Percentiles rank a stretch among this genome's conserved stretches.
Evolutionary conservation across 345 rosid genomes (phyloP).

Genomic region (Brassica nigra): DNA sequence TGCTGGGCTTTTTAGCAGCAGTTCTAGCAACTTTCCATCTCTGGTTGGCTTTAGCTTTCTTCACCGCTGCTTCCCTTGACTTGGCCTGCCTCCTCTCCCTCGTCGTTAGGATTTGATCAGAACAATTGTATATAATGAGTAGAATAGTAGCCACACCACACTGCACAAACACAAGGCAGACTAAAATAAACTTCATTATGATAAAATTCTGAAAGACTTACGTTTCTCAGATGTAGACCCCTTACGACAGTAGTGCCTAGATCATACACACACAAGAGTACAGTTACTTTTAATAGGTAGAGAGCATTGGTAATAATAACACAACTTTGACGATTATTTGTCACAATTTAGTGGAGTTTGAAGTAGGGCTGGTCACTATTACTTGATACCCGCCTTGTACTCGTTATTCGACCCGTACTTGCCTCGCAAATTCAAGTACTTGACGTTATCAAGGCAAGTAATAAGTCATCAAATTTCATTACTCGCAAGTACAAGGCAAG

Average conservation of each 20-base stretch:
- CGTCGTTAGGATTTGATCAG: conserved; percentile 76
- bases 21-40: conserved; percentile 78
- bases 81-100: conserved; percentile 78
- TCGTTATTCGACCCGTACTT: no score
- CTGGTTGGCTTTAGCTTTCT: conserved; percentile 72
- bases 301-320: background rate
- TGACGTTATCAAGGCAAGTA: no score
- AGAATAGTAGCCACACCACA: conserved; percentile 67
- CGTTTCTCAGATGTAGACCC: conserved; percentile 81
- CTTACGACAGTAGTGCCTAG: conserved; percentile 78
- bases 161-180: conserved; percentile 47
- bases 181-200: background rate
- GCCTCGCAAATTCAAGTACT: no score
- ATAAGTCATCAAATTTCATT: no score
- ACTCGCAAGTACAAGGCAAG: no score
- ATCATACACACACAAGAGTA: conserved; percentile 24
- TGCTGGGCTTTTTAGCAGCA: conserved; percentile 57
- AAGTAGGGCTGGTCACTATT: background rate
- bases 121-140: conserved; percentile 83
- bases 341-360: background rate
- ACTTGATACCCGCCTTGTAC: no score
- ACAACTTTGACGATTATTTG: background rate
- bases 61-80: conserved; percentile 87
- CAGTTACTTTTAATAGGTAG: background rate
- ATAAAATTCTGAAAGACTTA: conserved; percentile 37